Base-by-base conservation (phyloP, 495 filamentous ascomycete genomes). In the Penicillium odoratum region DNA sequence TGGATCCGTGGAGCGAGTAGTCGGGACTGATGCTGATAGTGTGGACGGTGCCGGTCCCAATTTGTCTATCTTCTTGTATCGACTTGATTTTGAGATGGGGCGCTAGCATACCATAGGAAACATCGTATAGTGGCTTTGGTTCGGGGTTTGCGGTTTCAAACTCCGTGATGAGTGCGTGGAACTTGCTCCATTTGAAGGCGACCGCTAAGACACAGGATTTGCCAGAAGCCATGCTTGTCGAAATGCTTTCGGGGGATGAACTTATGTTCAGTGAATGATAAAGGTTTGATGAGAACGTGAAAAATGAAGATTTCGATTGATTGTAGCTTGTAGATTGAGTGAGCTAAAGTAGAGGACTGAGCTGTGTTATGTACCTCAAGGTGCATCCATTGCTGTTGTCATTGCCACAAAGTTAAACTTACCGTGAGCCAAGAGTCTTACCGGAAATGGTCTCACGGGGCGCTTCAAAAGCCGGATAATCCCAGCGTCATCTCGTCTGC, bases 41-140 rank as follows among this genome's bases (percentile, higher is more conserved):
- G 28, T 67, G 64, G 0, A 60, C 15, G 3, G 57, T 58, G n/a
- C 64, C 58, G 5, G 61, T 49, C 3, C 61, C 64, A 33, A 67
- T 58, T 18, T 46, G n/a, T 34, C 36, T 43, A 36, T 55, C 38
- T 3, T 54, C 11, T 18, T 51, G 38, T 9, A 46, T 30, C 4
- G 55, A 46, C 18, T 58, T 51, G 47, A 62, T 34, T 8, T 31
- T 45, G 7, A 61, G 33, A 4, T 62, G 48, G 13, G 56, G 59
- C 62, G 31, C 80, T 10, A 40, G 28, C 21, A 44, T 56, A 15
- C 36, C 31, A 5, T 31, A 49, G 26, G 47, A 25, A 15, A 60
- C 48, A 16, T 42, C 51, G 45, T 60, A 60, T 7, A 60, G 40
- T 5, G 58, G 52, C 6, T 29, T 30, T 3, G 52, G 29, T 33